Evolutionary conservation across 1,139 yeast species (phyloP).

Genomic region (Protomyces pachydermus): DNA sequence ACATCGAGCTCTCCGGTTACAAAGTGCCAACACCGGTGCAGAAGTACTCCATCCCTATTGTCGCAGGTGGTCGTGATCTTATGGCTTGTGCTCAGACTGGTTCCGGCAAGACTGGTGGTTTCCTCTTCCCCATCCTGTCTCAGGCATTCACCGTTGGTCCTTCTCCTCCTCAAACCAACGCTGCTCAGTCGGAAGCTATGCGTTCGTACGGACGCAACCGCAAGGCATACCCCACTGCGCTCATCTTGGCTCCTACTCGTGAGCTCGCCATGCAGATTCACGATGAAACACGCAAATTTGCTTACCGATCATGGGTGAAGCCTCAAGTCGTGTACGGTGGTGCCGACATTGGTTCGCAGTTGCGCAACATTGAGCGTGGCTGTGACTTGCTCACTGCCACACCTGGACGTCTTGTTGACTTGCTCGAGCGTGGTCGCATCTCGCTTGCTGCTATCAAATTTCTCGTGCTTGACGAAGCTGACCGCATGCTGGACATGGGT

Average conservation of each 20-base stretch:
- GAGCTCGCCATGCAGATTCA: constrained; percentile 94
- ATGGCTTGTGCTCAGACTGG: constrained; percentile 99
- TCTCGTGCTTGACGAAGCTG: constrained; percentile 96
- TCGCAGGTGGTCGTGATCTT: constrained; percentile 90
- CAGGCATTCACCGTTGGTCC: constrained; percentile 91
- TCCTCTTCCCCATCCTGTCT: constrained; percentile 93
- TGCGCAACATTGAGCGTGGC: constrained; percentile 85
- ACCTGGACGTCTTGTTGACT: constrained; percentile 97
- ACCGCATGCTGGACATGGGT: constrained; percentile 99
- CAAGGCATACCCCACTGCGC: constrained; percentile 89
- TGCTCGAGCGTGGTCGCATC: constrained; percentile 89
- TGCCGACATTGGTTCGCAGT: constrained; percentile 84
- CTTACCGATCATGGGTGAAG: constrained; percentile 97
- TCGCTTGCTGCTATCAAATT: constrained; percentile 86
- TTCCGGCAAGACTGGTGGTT: constrained; percentile 99
- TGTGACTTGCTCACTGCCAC: constrained; percentile 96
- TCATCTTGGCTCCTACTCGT: constrained; percentile 97
- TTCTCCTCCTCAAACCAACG: constrained; percentile 49
- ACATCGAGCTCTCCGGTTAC: constrained; percentile 82
- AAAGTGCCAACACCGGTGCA: constrained; percentile 97
- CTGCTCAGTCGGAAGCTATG: constrained; percentile 46
- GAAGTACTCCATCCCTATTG: constrained; percentile 96
- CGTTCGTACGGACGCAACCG: constrained; percentile 39
- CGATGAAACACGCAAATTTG: constrained; percentile 92
- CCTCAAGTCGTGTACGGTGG: constrained; percentile 98